Conservation (phyloP, 176 grass and related monocot species). For the Oropetium thomaeum region DNA sequence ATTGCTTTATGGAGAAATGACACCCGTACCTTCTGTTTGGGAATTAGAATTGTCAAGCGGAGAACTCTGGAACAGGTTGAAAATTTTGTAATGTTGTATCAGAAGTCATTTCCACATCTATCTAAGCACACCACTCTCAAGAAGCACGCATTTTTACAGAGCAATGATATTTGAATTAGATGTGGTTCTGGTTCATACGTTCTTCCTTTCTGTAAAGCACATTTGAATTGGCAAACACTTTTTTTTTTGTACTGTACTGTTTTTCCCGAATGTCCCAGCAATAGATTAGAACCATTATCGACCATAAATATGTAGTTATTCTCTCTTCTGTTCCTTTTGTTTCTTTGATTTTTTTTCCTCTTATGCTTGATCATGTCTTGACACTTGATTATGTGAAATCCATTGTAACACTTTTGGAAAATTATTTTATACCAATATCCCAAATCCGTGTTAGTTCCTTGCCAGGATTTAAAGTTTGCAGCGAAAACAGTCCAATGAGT, state of each 20-base stretch:
- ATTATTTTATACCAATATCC: conserved; percentile 16
- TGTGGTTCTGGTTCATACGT: background rate
- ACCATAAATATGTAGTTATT: background rate
- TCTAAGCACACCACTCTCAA: conserved; percentile 14
- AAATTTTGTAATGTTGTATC: background rate
- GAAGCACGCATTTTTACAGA: background rate
- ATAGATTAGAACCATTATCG: background rate
- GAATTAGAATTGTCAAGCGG: conserved; percentile 66
- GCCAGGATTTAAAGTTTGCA: conserved; percentile 22
- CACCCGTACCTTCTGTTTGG: conserved; percentile 67
- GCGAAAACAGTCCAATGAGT: background rate
- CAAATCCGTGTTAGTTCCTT: background rate
- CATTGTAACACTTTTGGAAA: background rate
- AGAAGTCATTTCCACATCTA: background rate
- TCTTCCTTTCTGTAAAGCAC: background rate
- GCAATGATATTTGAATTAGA: background rate
- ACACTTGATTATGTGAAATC: background rate
- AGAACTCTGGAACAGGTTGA: conserved; percentile 55
- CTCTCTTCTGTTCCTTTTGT: background rate
- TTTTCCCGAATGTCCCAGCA: background rate
- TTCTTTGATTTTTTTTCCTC: background rate
- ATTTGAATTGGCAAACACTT: background rate
- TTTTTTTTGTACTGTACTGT: background rate
- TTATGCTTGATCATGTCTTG: background rate
- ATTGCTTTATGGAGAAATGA: conserved; percentile 62